Evolutionary conservation across 495 filamentous ascomycete genomes (phyloP).

Genomic region (Articulospora tetracladia): DNA sequence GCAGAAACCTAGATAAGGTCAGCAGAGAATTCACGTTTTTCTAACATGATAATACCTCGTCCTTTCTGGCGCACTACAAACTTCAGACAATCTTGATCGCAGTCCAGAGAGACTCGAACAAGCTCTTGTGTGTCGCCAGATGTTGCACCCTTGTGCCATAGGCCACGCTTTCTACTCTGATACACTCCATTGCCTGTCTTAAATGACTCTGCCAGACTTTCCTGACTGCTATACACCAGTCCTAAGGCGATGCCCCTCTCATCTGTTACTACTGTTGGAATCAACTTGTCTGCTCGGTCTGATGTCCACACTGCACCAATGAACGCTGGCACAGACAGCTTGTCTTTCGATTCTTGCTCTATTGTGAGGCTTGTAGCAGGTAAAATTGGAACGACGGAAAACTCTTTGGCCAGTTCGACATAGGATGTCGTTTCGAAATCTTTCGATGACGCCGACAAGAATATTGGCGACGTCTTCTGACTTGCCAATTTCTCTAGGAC

Average conservation of each 20-base stretch:
- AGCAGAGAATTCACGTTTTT: slow-evolving; percentile 23
- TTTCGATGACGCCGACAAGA: slow-evolving; percentile 38
- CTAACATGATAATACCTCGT: slow-evolving; percentile 40
- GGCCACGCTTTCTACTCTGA: slow-evolving; percentile 86
- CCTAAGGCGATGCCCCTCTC: slow-evolving; percentile 83
- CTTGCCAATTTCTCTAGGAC: slow-evolving; percentile 39
- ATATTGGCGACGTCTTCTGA: slow-evolving; percentile 41
- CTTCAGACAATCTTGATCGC: slow-evolving; percentile 86
- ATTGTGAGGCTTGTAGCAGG: slow-evolving; percentile 64
- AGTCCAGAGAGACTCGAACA: slow-evolving; percentile 79
- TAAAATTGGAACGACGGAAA: slow-evolving; percentile 73
- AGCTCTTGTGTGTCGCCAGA: slow-evolving; percentile 92
- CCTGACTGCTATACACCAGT: slow-evolving; percentile 86
- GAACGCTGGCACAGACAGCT: slow-evolving; percentile 64
- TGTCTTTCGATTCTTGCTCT: slow-evolving; percentile 44
- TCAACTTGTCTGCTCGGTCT: slow-evolving; percentile 80
- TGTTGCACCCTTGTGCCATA: slow-evolving; percentile 96
- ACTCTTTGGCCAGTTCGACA: slow-evolving; percentile 47
- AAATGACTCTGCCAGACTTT: slow-evolving; percentile 83
- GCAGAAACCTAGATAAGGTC: slow-evolving; percentile 68
- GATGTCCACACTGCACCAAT: slow-evolving; percentile 66
- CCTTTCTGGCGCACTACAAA: slow-evolving; percentile 90
- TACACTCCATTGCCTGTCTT: slow-evolving; percentile 90
- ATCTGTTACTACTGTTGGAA: slow-evolving; percentile 85
- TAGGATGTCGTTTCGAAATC: slow-evolving; percentile 40